Evolutionary conservation across 2,329 filamentous ascomycete species (phyloP).

Genomic region (Hymenoscyphus linearis): DNA sequence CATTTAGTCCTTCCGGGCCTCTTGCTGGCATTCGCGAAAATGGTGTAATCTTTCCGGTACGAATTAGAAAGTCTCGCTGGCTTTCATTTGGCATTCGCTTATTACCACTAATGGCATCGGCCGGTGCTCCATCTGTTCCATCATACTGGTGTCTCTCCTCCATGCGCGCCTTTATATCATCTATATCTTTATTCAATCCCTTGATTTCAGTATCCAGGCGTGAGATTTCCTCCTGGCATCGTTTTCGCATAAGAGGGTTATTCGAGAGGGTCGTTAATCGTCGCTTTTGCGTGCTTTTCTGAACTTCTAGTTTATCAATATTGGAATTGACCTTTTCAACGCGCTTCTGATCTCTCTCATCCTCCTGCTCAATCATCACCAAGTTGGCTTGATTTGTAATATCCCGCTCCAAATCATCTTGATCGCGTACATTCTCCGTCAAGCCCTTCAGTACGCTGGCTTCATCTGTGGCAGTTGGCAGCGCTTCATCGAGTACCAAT

Average conservation of each 20-base stretch:
- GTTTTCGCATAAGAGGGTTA: constrained; percentile 42
- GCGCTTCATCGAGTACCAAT: constrained; percentile 11
- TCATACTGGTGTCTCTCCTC: constrained; percentile 60
- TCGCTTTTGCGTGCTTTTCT: constrained; percentile 55
- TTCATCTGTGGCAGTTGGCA: constrained; percentile 24
- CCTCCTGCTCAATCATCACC: constrained; percentile 55
- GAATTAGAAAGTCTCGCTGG: constrained; percentile 82
- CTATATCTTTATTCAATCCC: constrained; percentile 64
- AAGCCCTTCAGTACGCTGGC: constrained; percentile 47
- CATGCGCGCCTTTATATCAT: constrained; percentile 77
- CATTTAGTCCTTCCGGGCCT: constrained; percentile 51
- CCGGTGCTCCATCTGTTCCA: constrained; percentile 39
- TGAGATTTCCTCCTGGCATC: constrained; percentile 36
- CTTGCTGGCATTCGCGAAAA: constrained; percentile 68
- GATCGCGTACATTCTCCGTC: constrained; percentile 69
- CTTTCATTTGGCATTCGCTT: constrained; percentile 72
- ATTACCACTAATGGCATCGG: constrained; percentile 44
- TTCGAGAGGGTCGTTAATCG: constrained; percentile 50
- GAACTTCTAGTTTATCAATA: constrained; percentile 55
- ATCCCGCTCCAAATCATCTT: constrained; percentile 85
- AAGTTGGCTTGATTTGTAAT: constrained; percentile 62
- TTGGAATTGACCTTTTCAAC: constrained; percentile 53
- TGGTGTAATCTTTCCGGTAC: constrained; percentile 95
- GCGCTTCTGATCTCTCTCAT: constrained; percentile 56
- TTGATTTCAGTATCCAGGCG: constrained; percentile 25